Conservation (phyloP, 306 rosid species). For the Prunus armeniaca region DNA sequence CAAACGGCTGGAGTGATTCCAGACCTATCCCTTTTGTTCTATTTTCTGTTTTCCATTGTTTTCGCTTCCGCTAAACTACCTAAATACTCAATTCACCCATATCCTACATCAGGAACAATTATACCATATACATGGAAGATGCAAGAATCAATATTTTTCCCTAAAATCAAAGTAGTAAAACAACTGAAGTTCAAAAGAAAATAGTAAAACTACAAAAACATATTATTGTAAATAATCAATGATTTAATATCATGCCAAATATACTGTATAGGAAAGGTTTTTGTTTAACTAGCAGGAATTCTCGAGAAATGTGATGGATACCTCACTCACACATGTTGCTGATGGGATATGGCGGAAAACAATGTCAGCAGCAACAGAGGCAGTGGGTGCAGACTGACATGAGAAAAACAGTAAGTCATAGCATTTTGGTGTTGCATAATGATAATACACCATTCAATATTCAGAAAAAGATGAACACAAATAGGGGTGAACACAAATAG, state of each 20-base stretch:
- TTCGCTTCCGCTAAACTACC: too few species aligned
- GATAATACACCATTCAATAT: conserved; percentile 12
- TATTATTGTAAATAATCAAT: background rate
- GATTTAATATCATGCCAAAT: conserved; percentile 1
- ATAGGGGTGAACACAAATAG: conserved; percentile 18
- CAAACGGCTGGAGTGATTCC: too few species aligned
- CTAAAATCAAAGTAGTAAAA: background rate
- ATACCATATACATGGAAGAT: background rate
- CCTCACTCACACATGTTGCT: conserved; percentile 97
- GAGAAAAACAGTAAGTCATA: conserved; percentile 19
- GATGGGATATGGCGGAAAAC: conserved; percentile 80
- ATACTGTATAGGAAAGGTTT: background rate
- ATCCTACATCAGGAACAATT: background rate
- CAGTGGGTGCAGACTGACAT: conserved; percentile 82
- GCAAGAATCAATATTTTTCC: background rate
- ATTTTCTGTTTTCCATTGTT: too few species aligned
- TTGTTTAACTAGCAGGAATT: background rate
- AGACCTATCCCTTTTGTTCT: too few species aligned
- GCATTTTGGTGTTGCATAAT: conserved; percentile 22
- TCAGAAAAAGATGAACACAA: conserved; percentile 18
- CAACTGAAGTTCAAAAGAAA: background rate
- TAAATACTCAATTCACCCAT: too few species aligned
- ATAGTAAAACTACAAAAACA: background rate
- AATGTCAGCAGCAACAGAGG: conserved; percentile 81
- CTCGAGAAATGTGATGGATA: conserved; percentile 30